These are phyloP conservation scores for Zygnema cylindricum DNA, from an alignment of 139 green algal species.

Conservation along the genomic window DNA sequence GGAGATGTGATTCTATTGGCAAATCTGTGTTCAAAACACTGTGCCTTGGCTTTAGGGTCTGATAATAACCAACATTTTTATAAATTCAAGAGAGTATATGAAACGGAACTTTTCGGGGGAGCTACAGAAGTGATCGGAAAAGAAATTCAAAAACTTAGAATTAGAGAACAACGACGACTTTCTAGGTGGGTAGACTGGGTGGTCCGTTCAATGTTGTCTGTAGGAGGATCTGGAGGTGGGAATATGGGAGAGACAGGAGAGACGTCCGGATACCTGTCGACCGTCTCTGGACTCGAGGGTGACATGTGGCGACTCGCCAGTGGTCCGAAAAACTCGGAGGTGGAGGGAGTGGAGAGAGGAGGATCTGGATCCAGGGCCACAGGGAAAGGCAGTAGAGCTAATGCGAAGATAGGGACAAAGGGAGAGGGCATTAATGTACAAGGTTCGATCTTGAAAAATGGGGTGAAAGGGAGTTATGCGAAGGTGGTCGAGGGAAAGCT, in stretches of 20 bases:
- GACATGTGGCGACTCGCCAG: not conserved
- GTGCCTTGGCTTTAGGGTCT: too few species aligned
- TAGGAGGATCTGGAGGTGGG: not conserved
- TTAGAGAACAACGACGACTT: constrained; percentile 13
- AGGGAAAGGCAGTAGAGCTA: not conserved
- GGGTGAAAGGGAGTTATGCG: too few species aligned
- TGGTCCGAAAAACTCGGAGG: not conserved
- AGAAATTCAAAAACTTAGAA: constrained; percentile 24
- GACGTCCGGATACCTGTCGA: not conserved
- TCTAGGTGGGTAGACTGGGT: constrained; percentile 19
- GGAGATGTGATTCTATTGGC: too few species aligned
- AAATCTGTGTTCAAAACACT: too few species aligned
- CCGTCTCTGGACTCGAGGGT: not conserved
- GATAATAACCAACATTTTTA: not conserved
- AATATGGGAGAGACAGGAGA: not conserved
- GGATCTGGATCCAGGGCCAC: too few species aligned
- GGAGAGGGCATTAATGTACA: not conserved
- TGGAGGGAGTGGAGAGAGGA: not conserved
- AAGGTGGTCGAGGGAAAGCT: too few species aligned
- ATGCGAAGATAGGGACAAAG: not conserved
- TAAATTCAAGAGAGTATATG: not conserved
- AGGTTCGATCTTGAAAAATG: too few species aligned
- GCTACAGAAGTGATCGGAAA: not conserved
- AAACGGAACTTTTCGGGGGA: not conserved
- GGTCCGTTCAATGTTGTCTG: not conserved